Conservation (phyloP, 179 eudicot species). For the Corrigiola litoralis region DNA sequence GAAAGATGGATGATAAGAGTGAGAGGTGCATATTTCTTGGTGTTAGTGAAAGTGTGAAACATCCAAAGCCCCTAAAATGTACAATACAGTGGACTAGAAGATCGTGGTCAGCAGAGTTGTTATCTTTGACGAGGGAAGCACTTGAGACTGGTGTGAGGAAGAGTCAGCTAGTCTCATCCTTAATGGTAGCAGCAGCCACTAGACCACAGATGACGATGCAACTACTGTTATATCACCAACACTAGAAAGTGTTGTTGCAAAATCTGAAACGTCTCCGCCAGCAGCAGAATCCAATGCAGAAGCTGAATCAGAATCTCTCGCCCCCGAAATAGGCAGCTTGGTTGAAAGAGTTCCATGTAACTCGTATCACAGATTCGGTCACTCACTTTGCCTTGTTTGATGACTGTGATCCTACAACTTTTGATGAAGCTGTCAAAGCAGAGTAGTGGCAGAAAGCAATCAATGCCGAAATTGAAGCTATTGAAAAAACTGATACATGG, state of each 20-base stretch:
- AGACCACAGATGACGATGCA: neutral
- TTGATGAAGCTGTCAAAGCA: slow-evolving; percentile 6
- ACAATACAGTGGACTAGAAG: slow-evolving; percentile 7
- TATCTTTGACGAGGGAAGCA: slow-evolving; percentile 14
- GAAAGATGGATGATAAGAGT: neutral
- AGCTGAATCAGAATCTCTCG: neutral
- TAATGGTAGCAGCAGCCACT: neutral
- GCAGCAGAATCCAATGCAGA: neutral
- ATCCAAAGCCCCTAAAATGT: slow-evolving; percentile 1
- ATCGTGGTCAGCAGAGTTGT: slow-evolving; percentile 8
- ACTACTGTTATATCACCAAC: neutral
- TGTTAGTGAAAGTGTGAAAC: slow-evolving; percentile 5
- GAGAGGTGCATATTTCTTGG: slow-evolving; percentile 2
- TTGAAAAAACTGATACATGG: slow-evolving; percentile 14
- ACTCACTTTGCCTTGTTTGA: slow-evolving; percentile 6
- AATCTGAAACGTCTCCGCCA: neutral
- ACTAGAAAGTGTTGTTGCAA: neutral
- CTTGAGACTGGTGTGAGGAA: slow-evolving; percentile 2
- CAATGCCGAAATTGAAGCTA: slow-evolving; percentile 7
- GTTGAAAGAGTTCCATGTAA: slow-evolving; percentile 4
- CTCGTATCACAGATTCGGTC: neutral
- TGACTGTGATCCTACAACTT: slow-evolving; percentile 13
- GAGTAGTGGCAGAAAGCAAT: slow-evolving; percentile 8
- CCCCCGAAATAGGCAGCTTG: neutral
- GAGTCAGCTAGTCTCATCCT: neutral